Evolutionary conservation across 164 flowering plant genomes (phyloP).

Genomic region (Nymphaea thermarum): DNA sequence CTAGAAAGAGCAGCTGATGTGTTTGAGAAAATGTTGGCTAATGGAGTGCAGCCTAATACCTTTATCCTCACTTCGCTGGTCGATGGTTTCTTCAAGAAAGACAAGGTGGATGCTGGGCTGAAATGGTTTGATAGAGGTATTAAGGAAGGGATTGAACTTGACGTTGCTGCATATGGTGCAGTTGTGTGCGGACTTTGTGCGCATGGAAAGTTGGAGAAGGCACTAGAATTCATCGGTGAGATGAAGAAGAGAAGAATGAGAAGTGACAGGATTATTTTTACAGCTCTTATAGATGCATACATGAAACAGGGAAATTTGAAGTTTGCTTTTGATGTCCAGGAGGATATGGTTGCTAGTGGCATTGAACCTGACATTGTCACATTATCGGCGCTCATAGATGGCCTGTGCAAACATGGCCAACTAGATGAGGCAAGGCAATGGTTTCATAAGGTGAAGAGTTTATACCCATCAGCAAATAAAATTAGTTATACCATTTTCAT

Average conservation of each 20-base stretch:
- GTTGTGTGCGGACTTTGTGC: slow-evolving; percentile 24
- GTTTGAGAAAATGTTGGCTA: slow-evolving; percentile 13
- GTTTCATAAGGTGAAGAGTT: slow-evolving; percentile 12
- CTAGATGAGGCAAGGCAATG: slow-evolving; percentile 17
- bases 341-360: slow-evolving; percentile 15
- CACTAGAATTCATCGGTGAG: slow-evolving; percentile 12
- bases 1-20: slow-evolving; percentile 16
- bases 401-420: slow-evolving; percentile 25
- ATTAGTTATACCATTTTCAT: slow-evolving; percentile 24
- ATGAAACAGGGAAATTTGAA: slow-evolving; percentile 24
- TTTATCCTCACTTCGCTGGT: slow-evolving; percentile 25
- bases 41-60: slow-evolving; percentile 19
- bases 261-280: slow-evolving; percentile 20
- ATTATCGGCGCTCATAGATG: slow-evolving; percentile 21
- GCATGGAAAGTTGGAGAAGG: slow-evolving; percentile 15
- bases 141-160: slow-evolving; percentile 16
- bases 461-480: slow-evolving; percentile 12
- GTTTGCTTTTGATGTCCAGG: slow-evolving; percentile 17
- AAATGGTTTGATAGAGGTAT: slow-evolving; percentile 14
- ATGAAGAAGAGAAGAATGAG: slow-evolving; percentile 20
- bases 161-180: slow-evolving; percentile 25
- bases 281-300: slow-evolving; percentile 23
- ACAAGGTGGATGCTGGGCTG: slow-evolving; percentile 17
- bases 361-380: slow-evolving; percentile 26
- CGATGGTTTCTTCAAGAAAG: slow-evolving; percentile 26